phyloP scores from a whole-genome alignment of 306 rosid species.

The Benincasa hispida region DNA sequence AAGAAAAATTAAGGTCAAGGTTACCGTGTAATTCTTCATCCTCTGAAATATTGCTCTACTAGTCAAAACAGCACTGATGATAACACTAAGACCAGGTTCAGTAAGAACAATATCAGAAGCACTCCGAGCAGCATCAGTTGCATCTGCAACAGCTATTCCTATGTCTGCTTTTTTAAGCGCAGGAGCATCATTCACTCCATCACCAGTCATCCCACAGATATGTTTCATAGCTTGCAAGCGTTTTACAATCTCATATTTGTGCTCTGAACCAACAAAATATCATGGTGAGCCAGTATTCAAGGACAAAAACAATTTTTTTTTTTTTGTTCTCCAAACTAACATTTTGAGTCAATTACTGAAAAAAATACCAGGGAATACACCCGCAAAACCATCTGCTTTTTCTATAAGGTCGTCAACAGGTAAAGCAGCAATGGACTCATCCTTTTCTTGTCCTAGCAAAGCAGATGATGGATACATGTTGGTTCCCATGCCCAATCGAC shows the following conservation, averaged over 20 bases:
- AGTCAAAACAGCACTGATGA: constrained; percentile 94
- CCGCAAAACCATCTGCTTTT: constrained; percentile 97
- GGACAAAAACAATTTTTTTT: background rate
- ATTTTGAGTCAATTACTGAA: background rate
- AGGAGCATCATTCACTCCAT: constrained; percentile 98
- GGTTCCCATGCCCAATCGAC: constrained; percentile 99
- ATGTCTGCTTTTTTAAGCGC: constrained; percentile 98
- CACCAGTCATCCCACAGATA: constrained; percentile 99
- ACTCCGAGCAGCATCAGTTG: constrained; percentile 99
- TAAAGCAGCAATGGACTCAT: constrained; percentile 74
- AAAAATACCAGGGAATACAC: constrained; percentile 89
- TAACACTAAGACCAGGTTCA: constrained; percentile 96
- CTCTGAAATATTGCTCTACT: constrained; percentile 97
- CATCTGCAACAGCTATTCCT: constrained; percentile 98
- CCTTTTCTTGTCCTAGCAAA: constrained; percentile 88
- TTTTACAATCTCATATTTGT: constrained; percentile 95
- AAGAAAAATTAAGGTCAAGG: background rate
- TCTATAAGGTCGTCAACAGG: constrained; percentile 89
- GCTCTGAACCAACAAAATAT: constrained; percentile 47
- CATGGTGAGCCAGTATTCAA: background rate
- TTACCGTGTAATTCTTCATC: constrained; percentile 96
- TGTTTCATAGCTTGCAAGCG: constrained; percentile 99
- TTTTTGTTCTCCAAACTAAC: background rate
- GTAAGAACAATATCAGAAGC: constrained; percentile 98
- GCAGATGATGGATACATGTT: constrained; percentile 99